Percentiles rank a stretch among this genome's conserved stretches.
phyloP scores from a whole-genome alignment of 805 yeast species.

The Candida broadrunensis region DNA sequence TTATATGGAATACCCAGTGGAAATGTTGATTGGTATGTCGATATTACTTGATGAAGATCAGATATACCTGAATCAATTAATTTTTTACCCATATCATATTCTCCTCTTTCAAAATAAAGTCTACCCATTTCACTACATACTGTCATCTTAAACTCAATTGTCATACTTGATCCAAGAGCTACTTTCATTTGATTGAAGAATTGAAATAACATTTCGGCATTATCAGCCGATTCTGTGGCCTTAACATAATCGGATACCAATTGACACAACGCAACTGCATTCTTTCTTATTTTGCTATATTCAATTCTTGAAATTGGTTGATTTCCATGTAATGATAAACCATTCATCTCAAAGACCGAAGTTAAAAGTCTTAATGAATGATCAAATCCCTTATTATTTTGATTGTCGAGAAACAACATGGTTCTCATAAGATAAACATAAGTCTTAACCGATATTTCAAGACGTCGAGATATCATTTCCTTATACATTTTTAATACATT shows the following conservation, averaged over 20 bases:
- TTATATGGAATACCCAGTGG: constrained; percentile 10
- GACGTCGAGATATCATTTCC: constrained; percentile 26
- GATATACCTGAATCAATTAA: constrained; percentile 23
- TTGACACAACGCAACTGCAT: constrained; percentile 19
- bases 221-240: constrained; percentile 12
- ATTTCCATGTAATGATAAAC: constrained; percentile 13
- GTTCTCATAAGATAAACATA: constrained; percentile 31
- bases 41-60: constrained; percentile 17
- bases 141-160: constrained; percentile 17
- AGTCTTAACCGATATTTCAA: constrained; percentile 23
- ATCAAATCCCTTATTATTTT: constrained; percentile 6
- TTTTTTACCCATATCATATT: constrained; percentile 16
- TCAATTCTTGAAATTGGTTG: constrained; percentile 1
- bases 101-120: constrained; percentile 21
- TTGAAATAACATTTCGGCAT: constrained; percentile 22
- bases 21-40: constrained; percentile 12
- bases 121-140: constrained; percentile 27
- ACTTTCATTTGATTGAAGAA: constrained; percentile 26
- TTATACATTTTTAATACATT: constrained; percentile 28
- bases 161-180: constrained; percentile 4
- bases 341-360: constrained; percentile 30
- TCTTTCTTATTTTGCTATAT: constrained; percentile 9
- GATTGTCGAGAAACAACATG: constrained; percentile 16
- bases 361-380: constrained; percentile 17
- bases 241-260: constrained; percentile 23